Percentiles rank a stretch among this genome's conserved stretches.
These are phyloP conservation scores for Suillus subalutaceus DNA, from an alignment of 768 basidiomycete species.

Conservation along the genomic window DNA sequence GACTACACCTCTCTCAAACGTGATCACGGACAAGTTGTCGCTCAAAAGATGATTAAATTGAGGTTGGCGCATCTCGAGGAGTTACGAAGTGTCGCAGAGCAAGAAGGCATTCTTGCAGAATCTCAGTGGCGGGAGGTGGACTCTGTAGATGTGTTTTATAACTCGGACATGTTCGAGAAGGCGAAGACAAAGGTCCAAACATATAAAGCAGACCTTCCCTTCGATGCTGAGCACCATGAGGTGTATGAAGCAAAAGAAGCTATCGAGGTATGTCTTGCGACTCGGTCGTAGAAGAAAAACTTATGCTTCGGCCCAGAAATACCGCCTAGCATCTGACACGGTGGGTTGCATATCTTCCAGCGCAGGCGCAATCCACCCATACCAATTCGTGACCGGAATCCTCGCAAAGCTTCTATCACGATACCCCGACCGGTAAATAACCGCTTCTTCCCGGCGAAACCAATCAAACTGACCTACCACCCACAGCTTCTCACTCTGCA, in stretches of 20 bases:
- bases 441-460: background rate
- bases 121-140: constrained; percentile 64
- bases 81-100: constrained; percentile 50
- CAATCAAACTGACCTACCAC: background rate
- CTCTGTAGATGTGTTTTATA: constrained; percentile 58
- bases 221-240: constrained; percentile 40
- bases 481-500: constrained; percentile 58
- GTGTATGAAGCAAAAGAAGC: constrained; percentile 39
- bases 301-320: constrained; percentile 38
- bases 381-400: constrained; percentile 68
- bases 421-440: constrained; percentile 48
- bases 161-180: constrained; percentile 42
- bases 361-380: constrained; percentile 70
- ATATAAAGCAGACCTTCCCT: constrained; percentile 54
- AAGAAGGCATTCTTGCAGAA: constrained; percentile 52
- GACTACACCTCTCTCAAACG: constrained; percentile 55
- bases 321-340: constrained; percentile 46
- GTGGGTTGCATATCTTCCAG: constrained; percentile 54
- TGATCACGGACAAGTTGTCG: constrained; percentile 46
- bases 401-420: constrained; percentile 52
- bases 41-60: constrained; percentile 60
- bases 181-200: constrained; percentile 44
- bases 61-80: constrained; percentile 59
- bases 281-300: background rate
- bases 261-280: constrained; percentile 24